phyloP scores from a whole-genome alignment of 2,329 filamentous ascomycete species.

The Coniella lustricola region DNA sequence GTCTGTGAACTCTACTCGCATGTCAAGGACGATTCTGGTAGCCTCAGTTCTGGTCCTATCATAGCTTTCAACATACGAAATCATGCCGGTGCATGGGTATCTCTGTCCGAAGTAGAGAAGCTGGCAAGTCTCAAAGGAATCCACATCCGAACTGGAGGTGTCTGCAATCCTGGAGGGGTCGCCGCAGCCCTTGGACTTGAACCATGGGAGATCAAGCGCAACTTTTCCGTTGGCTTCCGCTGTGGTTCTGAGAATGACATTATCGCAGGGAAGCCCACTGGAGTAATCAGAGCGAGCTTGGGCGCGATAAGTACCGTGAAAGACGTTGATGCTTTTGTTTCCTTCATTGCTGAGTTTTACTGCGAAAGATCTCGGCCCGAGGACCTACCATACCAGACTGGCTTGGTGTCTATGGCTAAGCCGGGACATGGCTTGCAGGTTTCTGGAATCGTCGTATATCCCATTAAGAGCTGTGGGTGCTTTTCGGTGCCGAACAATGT shows the following conservation, averaged over 20 bases:
- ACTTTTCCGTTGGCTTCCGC: constrained; percentile 77
- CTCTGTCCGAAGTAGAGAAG: constrained; percentile 81
- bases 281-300: constrained; percentile 76
- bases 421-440: constrained; percentile 36
- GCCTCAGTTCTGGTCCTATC: constrained; percentile 56
- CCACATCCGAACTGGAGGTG: constrained; percentile 77
- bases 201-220: constrained; percentile 74
- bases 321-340: constrained; percentile 67
- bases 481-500: constrained; percentile 58
- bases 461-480: constrained; percentile 89
- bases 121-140: constrained; percentile 71
- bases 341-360: constrained; percentile 67
- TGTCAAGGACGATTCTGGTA: constrained; percentile 15
- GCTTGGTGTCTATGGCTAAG: background rate
- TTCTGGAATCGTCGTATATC: constrained; percentile 69
- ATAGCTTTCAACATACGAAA: constrained; percentile 78
- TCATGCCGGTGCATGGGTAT: constrained; percentile 64
- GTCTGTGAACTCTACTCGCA: constrained; percentile 62
- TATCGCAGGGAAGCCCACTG: constrained; percentile 77
- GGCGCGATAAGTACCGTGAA: constrained; percentile 79
- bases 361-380: constrained; percentile 19
- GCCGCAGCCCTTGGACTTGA: constrained; percentile 65
- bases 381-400: background rate
- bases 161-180: constrained; percentile 89
- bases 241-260: constrained; percentile 81